Percentiles rank a stretch among this genome's conserved stretches.
phyloP scores from a whole-genome alignment of 805 yeast genomes.

The Kuraishia borneana region DNA sequence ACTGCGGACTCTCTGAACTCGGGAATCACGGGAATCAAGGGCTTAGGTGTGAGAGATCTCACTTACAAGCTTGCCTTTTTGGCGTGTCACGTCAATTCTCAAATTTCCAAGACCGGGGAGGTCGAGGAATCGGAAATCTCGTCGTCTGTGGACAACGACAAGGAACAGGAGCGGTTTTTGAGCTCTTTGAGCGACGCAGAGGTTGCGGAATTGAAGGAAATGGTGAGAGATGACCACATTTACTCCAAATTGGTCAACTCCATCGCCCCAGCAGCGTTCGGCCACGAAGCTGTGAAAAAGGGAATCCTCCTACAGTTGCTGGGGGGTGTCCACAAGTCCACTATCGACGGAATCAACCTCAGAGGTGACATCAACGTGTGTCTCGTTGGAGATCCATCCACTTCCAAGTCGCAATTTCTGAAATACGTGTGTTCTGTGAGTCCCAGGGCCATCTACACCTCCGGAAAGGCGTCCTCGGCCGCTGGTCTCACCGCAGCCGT shows the following conservation, averaged over 20 bases:
- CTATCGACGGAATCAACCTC: constrained; percentile 87
- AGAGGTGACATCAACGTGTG: constrained; percentile 97
- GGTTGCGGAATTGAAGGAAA: constrained; percentile 70
- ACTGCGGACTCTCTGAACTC: constrained; percentile 58
- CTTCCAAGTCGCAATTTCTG: constrained; percentile 91
- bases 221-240: constrained; percentile 83
- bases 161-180: constrained; percentile 73
- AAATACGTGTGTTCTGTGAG: constrained; percentile 87
- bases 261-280: constrained; percentile 92
- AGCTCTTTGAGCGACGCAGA: constrained; percentile 73
- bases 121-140: constrained; percentile 4
- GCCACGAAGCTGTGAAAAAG: constrained; percentile 89
- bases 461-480: constrained; percentile 97
- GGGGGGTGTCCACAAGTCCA: constrained; percentile 92
- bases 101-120: constrained; percentile 17
- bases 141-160: constrained; percentile 32
- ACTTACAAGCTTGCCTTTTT: constrained; percentile 86
- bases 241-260: constrained; percentile 79
- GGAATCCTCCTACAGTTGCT: constrained; percentile 81
- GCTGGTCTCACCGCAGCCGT: constrained; percentile 99
- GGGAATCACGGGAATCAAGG: constrained; percentile 80
- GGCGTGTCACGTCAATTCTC: constrained; percentile 81
- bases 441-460: constrained; percentile 92
- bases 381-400: constrained; percentile 96
- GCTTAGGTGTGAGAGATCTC: constrained; percentile 90